Evolutionary conservation across 208 protist genomes (phyloP).

Genomic region (Acanthamoeba polyphaga): DNA sequence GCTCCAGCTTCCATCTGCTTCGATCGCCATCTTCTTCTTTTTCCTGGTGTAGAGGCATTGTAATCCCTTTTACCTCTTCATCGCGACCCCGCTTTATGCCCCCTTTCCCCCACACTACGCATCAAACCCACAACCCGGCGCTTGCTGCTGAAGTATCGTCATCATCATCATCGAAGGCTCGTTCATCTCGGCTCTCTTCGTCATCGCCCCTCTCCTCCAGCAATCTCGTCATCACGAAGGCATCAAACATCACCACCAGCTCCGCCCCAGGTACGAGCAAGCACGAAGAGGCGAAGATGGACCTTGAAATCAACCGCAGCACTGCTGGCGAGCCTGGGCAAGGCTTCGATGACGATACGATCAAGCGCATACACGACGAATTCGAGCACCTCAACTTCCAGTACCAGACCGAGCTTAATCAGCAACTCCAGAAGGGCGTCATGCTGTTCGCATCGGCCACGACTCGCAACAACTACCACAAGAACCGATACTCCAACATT

Average conservation of each 20-base stretch:
- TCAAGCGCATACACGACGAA: constrained; percentile 67
- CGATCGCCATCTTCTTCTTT: not conserved
- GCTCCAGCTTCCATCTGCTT: not conserved
- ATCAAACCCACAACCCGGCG: not conserved
- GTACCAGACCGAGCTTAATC: constrained; percentile 47
- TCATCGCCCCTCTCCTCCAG: constrained; percentile 2
- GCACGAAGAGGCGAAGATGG: not conserved
- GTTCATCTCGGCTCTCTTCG: not conserved
- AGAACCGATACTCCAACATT: constrained; percentile 70
- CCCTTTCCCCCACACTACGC: not conserved
- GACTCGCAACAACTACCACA: constrained; percentile 58
- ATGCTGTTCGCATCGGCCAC: constrained; percentile 56
- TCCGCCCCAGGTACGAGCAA: not conserved
- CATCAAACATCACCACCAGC: not conserved
- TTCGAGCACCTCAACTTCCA: constrained; percentile 56
- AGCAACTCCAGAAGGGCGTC: constrained; percentile 32
- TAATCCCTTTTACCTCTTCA: not conserved
- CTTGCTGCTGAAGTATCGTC: constrained; percentile 9
- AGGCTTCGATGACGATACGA: constrained; percentile 15
- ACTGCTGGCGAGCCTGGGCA: not conserved
- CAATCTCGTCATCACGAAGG: not conserved
- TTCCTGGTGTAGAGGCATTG: not conserved
- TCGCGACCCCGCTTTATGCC: constrained; percentile 19
- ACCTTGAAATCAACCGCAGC: constrained; percentile 13
- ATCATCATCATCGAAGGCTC: not conserved